Conservation (phyloP, 352 stramenopile genomes). For the Pythium angustatum region DNA sequence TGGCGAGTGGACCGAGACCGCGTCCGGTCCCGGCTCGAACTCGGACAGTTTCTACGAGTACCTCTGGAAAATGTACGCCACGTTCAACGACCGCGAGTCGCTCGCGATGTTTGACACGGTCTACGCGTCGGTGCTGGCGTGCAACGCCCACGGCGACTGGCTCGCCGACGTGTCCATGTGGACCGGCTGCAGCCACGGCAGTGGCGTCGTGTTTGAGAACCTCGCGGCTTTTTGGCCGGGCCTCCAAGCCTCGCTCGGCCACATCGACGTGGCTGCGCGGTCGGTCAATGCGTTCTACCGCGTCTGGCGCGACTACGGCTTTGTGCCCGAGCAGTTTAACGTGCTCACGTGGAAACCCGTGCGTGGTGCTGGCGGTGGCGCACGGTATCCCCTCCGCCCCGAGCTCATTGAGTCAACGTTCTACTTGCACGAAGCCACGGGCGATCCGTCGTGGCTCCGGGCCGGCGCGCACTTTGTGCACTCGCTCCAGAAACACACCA, state of each 20-base stretch:
- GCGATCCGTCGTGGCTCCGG: conserved; percentile 78
- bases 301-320: conserved; percentile 94
- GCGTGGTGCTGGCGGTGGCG: conserved; percentile 44
- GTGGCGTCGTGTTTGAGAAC: conserved; percentile 72
- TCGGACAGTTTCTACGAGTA: conserved; percentile 99
- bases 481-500: conserved; percentile 90
- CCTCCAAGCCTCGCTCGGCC: conserved; percentile 94
- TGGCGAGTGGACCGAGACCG: conserved; percentile 82
- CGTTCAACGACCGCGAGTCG: conserved; percentile 93
- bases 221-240: conserved; percentile 97
- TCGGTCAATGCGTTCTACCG: conserved; percentile 95
- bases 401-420: conserved; percentile 98
- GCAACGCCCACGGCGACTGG: conserved; percentile 85
- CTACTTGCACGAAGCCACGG: conserved; percentile 92
- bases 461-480: conserved; percentile 80
- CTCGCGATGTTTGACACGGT: conserved; percentile 90
- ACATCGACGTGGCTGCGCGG: conserved; percentile 76
- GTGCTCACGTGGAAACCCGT: conserved; percentile 78
- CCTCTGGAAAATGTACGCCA: conserved; percentile 95
- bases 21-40: conserved; percentile 90
- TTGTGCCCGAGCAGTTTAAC: conserved; percentile 97
- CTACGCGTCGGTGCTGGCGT: conserved; percentile 60
- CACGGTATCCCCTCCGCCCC: conserved; percentile 93
- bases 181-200: conserved; percentile 49
- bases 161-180: conserved; percentile 87